A percentile compares a stretch with the other conserved stretches of the same genome.
These are phyloP conservation scores for Vitis rupestris DNA, from an alignment of 164 flowering plant species.

Conservation along the genomic window DNA sequence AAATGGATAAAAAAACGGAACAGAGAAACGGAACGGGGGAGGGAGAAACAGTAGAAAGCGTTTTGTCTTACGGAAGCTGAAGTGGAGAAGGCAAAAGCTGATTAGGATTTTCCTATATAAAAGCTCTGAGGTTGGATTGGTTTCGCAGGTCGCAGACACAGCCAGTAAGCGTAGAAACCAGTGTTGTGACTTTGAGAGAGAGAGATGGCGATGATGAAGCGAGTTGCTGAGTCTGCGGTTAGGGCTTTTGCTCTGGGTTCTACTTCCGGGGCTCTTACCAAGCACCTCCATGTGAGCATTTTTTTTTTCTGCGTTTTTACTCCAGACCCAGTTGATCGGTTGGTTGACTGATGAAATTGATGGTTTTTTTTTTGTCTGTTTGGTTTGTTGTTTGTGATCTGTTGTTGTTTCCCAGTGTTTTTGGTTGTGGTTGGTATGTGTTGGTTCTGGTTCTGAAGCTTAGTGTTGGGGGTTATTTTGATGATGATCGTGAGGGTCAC, in stretches of 20 bases:
- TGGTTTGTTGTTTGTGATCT: not conserved
- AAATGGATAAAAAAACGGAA: too few species aligned
- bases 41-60: too few species aligned
- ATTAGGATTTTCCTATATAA: too few species aligned
- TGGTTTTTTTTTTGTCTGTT: not conserved
- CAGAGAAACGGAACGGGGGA: too few species aligned
- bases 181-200: too few species aligned
- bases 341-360: not conserved
- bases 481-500: too few species aligned
- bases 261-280: constrained; percentile 22
- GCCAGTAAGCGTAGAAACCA: too few species aligned
- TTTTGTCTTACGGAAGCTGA: too few species aligned
- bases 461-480: too few species aligned
- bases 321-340: not conserved
- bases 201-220: constrained; percentile 72
- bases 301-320: not conserved
- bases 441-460: not conserved
- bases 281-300: constrained; percentile 52
- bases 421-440: not conserved
- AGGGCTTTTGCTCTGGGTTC: constrained; percentile 28
- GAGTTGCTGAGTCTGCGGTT: constrained; percentile 43
- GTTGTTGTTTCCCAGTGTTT: not conserved
- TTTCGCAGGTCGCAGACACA: too few species aligned
- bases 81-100: too few species aligned
- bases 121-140: too few species aligned